Percentiles rank a stretch among this genome's conserved stretches.
These are phyloP conservation scores for Hanseniaspora vineae DNA, from an alignment of 805 yeast species.

Conservation along the genomic window DNA sequence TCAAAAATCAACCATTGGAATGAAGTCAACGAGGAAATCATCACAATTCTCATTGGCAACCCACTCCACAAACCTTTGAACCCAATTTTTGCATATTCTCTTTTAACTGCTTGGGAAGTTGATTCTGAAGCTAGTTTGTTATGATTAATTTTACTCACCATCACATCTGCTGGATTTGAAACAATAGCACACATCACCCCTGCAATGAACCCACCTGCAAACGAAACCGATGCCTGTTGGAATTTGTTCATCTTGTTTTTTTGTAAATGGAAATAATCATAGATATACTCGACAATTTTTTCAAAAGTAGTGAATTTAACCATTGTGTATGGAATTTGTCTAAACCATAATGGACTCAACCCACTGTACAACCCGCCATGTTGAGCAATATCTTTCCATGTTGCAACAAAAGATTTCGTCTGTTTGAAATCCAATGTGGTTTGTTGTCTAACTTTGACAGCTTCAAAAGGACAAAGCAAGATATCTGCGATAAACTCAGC, in stretches of 20 bases:
- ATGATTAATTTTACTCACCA: conserved; percentile 82
- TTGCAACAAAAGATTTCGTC: conserved; percentile 1
- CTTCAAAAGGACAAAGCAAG: conserved; percentile 85
- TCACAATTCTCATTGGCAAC: conserved; percentile 80
- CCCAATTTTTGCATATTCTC: conserved; percentile 77
- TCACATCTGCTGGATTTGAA: conserved; percentile 98
- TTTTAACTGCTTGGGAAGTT: conserved; percentile 48
- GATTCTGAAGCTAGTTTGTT: conserved; percentile 50
- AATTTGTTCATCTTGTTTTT: conserved; percentile 56
- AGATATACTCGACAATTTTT: conserved; percentile 73
- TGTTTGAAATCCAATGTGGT: conserved; percentile 78
- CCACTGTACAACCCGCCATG: conserved; percentile 88
- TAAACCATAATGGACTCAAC: conserved; percentile 81
- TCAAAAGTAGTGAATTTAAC: conserved; percentile 93
- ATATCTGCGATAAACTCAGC: conserved; percentile 93
- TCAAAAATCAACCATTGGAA: conserved; percentile 96
- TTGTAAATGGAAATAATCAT: conserved; percentile 57
- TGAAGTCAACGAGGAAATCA: conserved; percentile 96
- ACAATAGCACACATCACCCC: conserved; percentile 94
- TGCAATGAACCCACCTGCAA: conserved; percentile 91
- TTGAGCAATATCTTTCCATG: conserved; percentile 44
- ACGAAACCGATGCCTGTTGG: conserved; percentile 89
- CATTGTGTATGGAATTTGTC: conserved; percentile 99
- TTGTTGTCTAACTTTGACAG: conserved; percentile 88
- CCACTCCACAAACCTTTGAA: conserved; percentile 93